Base-by-base conservation (phyloP, 2,329 filamentous ascomycete genomes). In the Podosphaera aphanis region DNA sequence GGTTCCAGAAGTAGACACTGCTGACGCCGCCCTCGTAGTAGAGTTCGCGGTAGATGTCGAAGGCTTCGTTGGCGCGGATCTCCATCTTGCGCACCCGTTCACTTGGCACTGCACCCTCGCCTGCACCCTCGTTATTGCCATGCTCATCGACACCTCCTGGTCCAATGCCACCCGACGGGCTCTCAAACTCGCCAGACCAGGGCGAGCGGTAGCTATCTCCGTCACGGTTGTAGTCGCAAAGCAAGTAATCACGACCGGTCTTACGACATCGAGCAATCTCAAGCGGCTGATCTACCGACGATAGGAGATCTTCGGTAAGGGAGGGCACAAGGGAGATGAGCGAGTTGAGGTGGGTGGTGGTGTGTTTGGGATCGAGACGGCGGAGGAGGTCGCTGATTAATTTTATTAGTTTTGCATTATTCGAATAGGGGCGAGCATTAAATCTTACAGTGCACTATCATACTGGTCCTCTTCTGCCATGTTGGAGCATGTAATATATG, bases 201-300 rank as follows among this genome's bases (percentile, higher is more conserved):
- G 90, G 90, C 53, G 83, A 93, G 51, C 90, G 81, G 72, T 93
- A 93, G 65, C 82, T 92, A 66, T 94, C 88, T 51, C 90, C 90
- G 64, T 98, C 90, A 52, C 90, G 86, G 71, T 98, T 98, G 73
- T 98, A 98, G 72, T 98, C 90, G 70, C 90, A 98, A 58, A 94
- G 81, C 44, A 98, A 76, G 68, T 93, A 98, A 66, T 95, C 90
- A 55, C 88, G 82, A 56, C 85, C 84, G 27, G 83, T 81, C 64
- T 86, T 82, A 55, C 76, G 75, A 70, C 90, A 95, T 53, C 83
- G 80, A 56, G 80, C 78, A 51, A 92, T 73, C 49, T 81, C 77
- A 47, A 98, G 78, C 20, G 90, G 90, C 63, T 95, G 88, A 64
- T 98, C 90, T 56, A 98, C 90, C 20, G 88, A 93, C 53, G 88